A percentile compares a stretch with the other conserved stretches of the same genome.
These are phyloP conservation scores for Tirmania nivea DNA, from an alignment of 495 filamentous ascomycete species.

Conservation along the genomic window DNA sequence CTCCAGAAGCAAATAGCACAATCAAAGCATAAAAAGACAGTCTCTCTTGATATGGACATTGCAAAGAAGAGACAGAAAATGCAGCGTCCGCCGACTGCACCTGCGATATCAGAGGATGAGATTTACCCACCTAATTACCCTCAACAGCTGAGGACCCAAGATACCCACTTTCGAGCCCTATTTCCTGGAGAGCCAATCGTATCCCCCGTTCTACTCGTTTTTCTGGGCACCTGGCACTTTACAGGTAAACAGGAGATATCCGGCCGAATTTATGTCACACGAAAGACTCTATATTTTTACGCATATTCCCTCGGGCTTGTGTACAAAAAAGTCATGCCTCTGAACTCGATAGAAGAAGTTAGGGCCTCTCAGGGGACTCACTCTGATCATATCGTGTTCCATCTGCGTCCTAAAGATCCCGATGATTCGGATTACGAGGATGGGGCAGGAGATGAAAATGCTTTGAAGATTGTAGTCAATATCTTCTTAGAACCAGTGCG, in stretches of 20 bases:
- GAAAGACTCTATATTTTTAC: slow-evolving; percentile 78
- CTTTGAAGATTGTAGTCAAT: slow-evolving; percentile 51
- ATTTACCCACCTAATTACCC: slow-evolving; percentile 70
- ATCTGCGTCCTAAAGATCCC: slow-evolving; percentile 36
- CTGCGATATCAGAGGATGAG: slow-evolving; percentile 21
- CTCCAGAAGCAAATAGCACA: neutral
- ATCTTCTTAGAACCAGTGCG: slow-evolving; percentile 74
- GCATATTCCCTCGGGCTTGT: slow-evolving; percentile 86
- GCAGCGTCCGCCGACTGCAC: neutral
- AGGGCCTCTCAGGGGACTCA: slow-evolving; percentile 75
- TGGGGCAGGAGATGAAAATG: slow-evolving; percentile 30
- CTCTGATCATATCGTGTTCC: slow-evolving; percentile 82
- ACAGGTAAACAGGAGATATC: slow-evolving; percentile 64
- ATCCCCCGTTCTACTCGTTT: slow-evolving; percentile 62
- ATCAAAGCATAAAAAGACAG: slow-evolving; percentile 51
- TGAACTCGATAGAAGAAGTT: slow-evolving; percentile 64
- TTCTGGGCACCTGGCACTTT: slow-evolving; percentile 51
- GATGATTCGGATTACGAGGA: slow-evolving; percentile 30
- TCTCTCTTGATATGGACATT: slow-evolving; percentile 47
- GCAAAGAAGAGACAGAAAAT: slow-evolving; percentile 25
- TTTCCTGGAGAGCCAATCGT: slow-evolving; percentile 57
- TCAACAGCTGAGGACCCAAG: slow-evolving; percentile 58
- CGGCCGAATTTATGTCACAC: slow-evolving; percentile 73
- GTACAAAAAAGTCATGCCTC: slow-evolving; percentile 47
- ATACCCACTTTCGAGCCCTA: slow-evolving; percentile 76